Conservation (phyloP, 495 filamentous ascomycete genomes). For the Penicillium crystallinum region DNA sequence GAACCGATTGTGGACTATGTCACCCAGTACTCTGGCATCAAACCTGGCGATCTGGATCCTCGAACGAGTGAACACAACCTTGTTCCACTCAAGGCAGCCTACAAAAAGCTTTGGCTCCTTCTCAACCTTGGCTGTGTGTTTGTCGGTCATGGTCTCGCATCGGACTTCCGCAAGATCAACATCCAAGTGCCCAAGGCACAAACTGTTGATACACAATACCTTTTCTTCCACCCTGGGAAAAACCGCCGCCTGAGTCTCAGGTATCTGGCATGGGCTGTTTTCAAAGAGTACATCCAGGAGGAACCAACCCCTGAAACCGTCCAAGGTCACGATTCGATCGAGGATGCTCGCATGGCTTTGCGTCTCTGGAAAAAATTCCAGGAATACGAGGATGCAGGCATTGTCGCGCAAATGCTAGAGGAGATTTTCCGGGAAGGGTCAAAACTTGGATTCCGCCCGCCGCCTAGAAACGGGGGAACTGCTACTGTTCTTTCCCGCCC, state of each 20-base stretch:
- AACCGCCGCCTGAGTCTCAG: slow-evolving; percentile 77
- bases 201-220: slow-evolving; percentile 85
- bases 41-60: slow-evolving; percentile 74
- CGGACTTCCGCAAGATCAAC: slow-evolving; percentile 96
- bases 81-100: slow-evolving; percentile 81
- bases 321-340: slow-evolving; percentile 77
- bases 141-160: slow-evolving; percentile 84
- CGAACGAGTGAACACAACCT: slow-evolving; percentile 69
- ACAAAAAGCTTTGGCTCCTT: slow-evolving; percentile 97
- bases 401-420: slow-evolving; percentile 66
- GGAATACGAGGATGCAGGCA: slow-evolving; percentile 80
- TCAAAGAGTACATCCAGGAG: slow-evolving; percentile 87
- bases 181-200: slow-evolving; percentile 90
- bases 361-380: slow-evolving; percentile 85
- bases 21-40: slow-evolving; percentile 88
- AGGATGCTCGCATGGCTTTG: slow-evolving; percentile 86
- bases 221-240: slow-evolving; percentile 65
- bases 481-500: slow-evolving; percentile 38
- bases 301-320: slow-evolving; percentile 48
- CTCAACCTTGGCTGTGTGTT: slow-evolving; percentile 92
- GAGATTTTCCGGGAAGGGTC: slow-evolving; percentile 74
- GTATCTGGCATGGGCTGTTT: slow-evolving; percentile 80
- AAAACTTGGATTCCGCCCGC: slow-evolving; percentile 69
- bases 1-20: slow-evolving; percentile 95
- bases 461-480: slow-evolving; percentile 38